Evolutionary conservation across 768 basidiomycete genomes (phyloP).

Genomic region (Phylloporus rhodoxanthus): DNA sequence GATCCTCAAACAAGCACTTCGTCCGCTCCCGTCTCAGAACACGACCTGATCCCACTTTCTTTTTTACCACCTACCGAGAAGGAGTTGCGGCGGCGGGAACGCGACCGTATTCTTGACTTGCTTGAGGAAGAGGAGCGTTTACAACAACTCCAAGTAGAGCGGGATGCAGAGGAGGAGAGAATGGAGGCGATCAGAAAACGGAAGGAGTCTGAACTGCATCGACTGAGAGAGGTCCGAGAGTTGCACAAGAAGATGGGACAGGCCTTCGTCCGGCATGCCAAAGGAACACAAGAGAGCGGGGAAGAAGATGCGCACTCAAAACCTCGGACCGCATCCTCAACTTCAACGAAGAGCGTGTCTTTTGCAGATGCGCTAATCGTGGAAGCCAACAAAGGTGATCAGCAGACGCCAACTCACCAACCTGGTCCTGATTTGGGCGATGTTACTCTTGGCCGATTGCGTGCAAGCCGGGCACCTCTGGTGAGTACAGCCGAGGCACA

Average conservation of each 20-base stretch:
- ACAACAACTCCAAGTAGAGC: slow-evolving; percentile 39
- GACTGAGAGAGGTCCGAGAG: slow-evolving; percentile 36
- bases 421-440: slow-evolving; percentile 51
- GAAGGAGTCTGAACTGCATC: slow-evolving; percentile 43
- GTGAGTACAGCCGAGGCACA: slow-evolving; percentile 27
- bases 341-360: slow-evolving; percentile 56
- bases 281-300: slow-evolving; percentile 31
- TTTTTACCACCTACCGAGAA: slow-evolving; percentile 41
- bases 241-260: slow-evolving; percentile 78
- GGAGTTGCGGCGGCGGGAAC: slow-evolving; percentile 50
- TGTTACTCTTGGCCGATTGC: slow-evolving; percentile 46
- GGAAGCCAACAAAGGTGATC: slow-evolving; percentile 14
- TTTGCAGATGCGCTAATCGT: slow-evolving; percentile 45
- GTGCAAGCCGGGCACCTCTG: slow-evolving; percentile 34
- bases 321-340: slow-evolving; percentile 28
- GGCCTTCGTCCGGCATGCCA: slow-evolving; percentile 45
- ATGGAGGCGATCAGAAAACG: slow-evolving; percentile 47
- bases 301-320: slow-evolving; percentile 24
- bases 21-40: slow-evolving; percentile 31
- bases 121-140: slow-evolving; percentile 65
- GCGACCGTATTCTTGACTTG: slow-evolving; percentile 57
- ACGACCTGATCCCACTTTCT: slow-evolving; percentile 43
- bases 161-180: slow-evolving; percentile 36
- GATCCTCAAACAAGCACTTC: slow-evolving; percentile 15
- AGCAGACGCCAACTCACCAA: slow-evolving; percentile 5